A percentile compares a stretch with the other conserved stretches of the same genome.
These are phyloP conservation scores for Jamesozyma piceae DNA, from an alignment of 805 yeast genomes.

Conservation along the genomic window DNA sequence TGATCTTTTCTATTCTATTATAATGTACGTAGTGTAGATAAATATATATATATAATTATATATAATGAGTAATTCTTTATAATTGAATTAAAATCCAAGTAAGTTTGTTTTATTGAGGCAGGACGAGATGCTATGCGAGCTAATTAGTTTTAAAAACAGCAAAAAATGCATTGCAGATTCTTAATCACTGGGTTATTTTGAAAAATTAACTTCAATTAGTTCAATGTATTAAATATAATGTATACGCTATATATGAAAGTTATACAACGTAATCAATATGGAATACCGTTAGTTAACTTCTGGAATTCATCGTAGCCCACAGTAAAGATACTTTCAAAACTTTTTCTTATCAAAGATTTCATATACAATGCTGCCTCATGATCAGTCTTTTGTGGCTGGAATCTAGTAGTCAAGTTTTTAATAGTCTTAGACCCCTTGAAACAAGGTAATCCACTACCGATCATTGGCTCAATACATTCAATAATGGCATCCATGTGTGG, in stretches of 20 bases:
- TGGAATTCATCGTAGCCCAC: constrained; percentile 97
- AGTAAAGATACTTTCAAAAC: constrained; percentile 81
- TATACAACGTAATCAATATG: no score
- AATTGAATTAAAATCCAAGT: no score
- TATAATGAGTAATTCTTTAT: no score
- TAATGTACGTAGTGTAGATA: no score
- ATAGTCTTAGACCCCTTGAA: constrained; percentile 79
- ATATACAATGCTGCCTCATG: constrained; percentile 76
- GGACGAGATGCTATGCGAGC: no score
- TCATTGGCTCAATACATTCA: constrained; percentile 83
- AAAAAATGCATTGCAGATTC: no score
- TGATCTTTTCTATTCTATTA: no score
- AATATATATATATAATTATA: no score
- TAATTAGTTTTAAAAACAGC: no score
- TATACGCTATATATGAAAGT: no score
- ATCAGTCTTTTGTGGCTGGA: constrained; percentile 72
- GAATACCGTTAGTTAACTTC: constrained; percentile 91
- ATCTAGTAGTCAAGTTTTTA: constrained; percentile 63
- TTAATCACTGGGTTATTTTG: no score
- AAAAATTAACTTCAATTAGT: not conserved
- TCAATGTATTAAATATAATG: not conserved
- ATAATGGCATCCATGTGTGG: constrained; percentile 81
- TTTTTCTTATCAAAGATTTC: constrained; percentile 64
- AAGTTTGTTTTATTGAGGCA: no score
- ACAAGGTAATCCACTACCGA: constrained; percentile 92